Conservation (phyloP, 805 yeast species). For the Barnettozyma salicaria region DNA sequence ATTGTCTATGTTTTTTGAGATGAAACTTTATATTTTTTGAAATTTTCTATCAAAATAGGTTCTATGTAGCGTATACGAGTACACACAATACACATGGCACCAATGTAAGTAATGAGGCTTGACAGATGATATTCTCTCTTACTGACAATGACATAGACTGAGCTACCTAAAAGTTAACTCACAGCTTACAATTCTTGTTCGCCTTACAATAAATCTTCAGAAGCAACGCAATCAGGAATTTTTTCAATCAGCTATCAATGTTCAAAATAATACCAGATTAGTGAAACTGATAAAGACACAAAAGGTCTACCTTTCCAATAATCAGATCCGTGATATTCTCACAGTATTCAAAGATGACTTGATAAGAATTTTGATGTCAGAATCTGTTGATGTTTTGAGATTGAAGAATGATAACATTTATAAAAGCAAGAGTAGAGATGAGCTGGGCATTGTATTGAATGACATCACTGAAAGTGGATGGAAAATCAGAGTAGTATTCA, state of each 20-base stretch:
- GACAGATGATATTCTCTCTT: no score
- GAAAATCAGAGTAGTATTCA: slow-evolving; percentile 15
- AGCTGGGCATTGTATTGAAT: slow-evolving; percentile 2
- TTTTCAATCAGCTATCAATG: slow-evolving; percentile 4
- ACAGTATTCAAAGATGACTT: slow-evolving; percentile 14
- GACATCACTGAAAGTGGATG: slow-evolving; percentile 15
- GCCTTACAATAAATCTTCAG: slow-evolving; percentile 7
- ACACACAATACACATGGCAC: slow-evolving; percentile 1
- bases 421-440: not conserved
- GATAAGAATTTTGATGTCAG: slow-evolving; percentile 10
- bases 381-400: slow-evolving; percentile 12
- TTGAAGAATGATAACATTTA: not conserved
- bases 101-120: slow-evolving; percentile 1
- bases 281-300: slow-evolving; percentile 3
- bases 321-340: slow-evolving; percentile 16
- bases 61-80: no score
- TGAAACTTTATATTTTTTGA: not conserved
- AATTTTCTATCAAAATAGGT: not conserved
- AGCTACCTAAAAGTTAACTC: slow-evolving; percentile 1
- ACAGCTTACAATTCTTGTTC: slow-evolving; percentile 1
- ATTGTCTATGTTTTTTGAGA: not conserved
- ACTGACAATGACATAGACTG: slow-evolving; percentile 1
- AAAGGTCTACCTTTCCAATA: slow-evolving; percentile 18
- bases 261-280: slow-evolving; percentile 9
- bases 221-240: not conserved